Evolutionary conservation across 2,329 filamentous ascomycete genomes (phyloP).

Genomic region (Colletotrichum orbiculare): DNA sequence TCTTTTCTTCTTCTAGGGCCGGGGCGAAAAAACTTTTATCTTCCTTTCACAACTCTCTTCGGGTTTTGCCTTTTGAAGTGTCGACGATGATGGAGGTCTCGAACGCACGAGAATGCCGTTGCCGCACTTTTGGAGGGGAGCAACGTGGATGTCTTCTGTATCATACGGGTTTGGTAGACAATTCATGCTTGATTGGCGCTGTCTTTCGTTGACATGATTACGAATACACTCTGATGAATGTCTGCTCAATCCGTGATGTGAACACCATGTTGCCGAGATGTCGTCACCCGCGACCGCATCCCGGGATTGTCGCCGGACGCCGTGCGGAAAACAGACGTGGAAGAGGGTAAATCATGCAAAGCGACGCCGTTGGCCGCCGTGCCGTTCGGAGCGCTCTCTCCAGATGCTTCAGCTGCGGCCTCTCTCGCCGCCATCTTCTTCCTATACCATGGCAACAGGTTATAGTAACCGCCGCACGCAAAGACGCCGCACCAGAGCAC

Average conservation of each 20-base stretch:
- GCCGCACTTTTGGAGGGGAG: background rate
- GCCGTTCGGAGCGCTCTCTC: background rate
- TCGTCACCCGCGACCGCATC: background rate
- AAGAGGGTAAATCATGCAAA: constrained; percentile 65
- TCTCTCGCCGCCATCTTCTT: constrained; percentile 44
- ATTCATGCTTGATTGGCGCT: background rate
- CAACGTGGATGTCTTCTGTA: constrained; percentile 19
- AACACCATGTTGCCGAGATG: background rate
- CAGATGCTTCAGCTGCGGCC: background rate
- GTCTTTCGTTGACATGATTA: too few species aligned
- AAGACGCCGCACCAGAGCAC: constrained; percentile 75
- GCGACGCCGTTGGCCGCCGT: constrained; percentile 41
- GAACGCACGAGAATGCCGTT: too few species aligned
- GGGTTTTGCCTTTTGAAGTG: too few species aligned
- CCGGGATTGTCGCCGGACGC: constrained; percentile 48
- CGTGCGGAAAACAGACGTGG: constrained; percentile 73
- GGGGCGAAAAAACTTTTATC: background rate
- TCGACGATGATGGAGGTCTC: too few species aligned
- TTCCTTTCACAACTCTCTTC: background rate
- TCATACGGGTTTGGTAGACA: constrained; percentile 32
- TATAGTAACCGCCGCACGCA: constrained; percentile 72
- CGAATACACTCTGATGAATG: background rate
- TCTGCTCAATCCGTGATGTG: too few species aligned
- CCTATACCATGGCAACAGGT: constrained; percentile 68
- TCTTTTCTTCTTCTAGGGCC: background rate